Evolutionary conservation across 257 asterid species (phyloP), one percentile per base, ranked within the genome.

Genomic region (Penstemon barbatus): DNA sequence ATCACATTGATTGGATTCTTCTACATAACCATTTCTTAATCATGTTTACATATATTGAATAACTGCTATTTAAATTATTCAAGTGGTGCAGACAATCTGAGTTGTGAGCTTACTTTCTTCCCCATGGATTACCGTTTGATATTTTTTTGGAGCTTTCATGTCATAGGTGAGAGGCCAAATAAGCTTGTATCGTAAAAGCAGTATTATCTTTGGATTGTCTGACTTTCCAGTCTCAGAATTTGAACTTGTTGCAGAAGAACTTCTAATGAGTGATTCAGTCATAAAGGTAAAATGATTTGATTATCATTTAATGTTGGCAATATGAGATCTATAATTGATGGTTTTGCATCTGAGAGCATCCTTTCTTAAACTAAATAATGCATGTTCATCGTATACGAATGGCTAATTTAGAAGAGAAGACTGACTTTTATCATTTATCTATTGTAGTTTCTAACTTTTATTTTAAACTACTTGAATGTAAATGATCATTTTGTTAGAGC

Each of bases 241-340:
- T 80, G 98, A 92, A 86, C 91, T 92, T 67, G 93, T 90, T 57
- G 98, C 98, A 1, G 98, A 92, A 79, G 98, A 92, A 82, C 97
- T 92, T 68, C 86, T 92, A 72, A 92, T 92, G 88, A 92, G 98
- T 71, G 87, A 83, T 78, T 92, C 98, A 11, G 57, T 75, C 54
- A 92, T 92, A 74, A 88, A 92, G 98, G 98, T 92, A 80, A 13
- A 25, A 58, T 13, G 8, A 44, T 18, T 58, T 79, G 38, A 69
- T 45, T 54, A 10, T 58, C 12, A 40, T 61, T 36, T 56, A 11
- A 70, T 54, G 25, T 25, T 68, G 62, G 25, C 50, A 39, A 19
- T 68, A 58, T 65, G 63, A 41, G 71, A 57, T 59, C 46, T 57
- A 41, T 58, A 43, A 13, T 65, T 46, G 68, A 62, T 57, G 18